Evolutionary conservation across 140 eudicot genomes (phyloP), one percentile per base, ranked within the genome.

Genomic region (Senecio squalidus): DNA sequence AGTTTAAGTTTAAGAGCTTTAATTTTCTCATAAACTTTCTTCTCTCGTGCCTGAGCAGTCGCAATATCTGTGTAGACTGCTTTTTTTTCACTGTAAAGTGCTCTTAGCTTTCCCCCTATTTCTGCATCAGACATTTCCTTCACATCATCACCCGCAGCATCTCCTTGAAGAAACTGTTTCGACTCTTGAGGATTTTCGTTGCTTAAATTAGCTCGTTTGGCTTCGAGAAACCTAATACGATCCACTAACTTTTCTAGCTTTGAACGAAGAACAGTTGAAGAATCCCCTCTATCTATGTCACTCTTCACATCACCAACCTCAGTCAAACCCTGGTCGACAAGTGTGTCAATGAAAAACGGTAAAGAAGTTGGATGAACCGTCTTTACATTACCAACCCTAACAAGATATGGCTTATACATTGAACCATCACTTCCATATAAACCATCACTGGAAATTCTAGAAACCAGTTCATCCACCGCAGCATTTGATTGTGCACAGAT

Each of bases 401-500:
- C 99, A 80, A 93, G 90, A 80, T 82, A 93, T 45, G 99, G 99
- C 77, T 82, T 88, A 77, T 77, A 84, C 77, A 65, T 74, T 66
- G 31, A 55, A 60, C 99, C 96, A 76, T 93, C 85, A 56, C 60
- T 70, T 14, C 84, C 95, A 62, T 88, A 84, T 66, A 93, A 76
- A 47, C 99, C 99, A 45, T 84, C 84, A 66, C 81, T 69, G 38
- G 93, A 74, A 58, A 93, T 82, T 74, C 99, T 80, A 46, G 96
- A 81, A 46, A 88, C 89, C 49, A 93, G 59, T 74, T 93, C 99
- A 88, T 93, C 99, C 71, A 93, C 96, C 18, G 96, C 99, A 61
- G 95, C 99, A 78, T 93, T 93, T 60, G 99, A 93, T 57, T 93
- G 99, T 18, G 99, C 99, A 80, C 96, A 88, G 56, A 93, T 79